phyloP scores from a whole-genome alignment of 1,284 basidiomycete genomes.

The Fomitopsis pinicola region DNA sequence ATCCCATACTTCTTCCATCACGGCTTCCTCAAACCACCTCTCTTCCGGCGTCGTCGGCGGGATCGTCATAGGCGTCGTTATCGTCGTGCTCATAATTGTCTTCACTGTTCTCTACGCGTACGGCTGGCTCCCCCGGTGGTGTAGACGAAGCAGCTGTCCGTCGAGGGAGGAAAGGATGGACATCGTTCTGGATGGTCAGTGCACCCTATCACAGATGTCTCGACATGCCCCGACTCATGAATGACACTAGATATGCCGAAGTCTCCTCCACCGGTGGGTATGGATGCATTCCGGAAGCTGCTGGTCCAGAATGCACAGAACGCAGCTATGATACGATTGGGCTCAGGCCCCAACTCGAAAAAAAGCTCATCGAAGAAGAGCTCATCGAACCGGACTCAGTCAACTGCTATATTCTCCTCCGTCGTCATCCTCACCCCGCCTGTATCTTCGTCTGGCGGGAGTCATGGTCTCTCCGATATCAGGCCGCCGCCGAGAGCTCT shows the following conservation, averaged over 20 bases:
- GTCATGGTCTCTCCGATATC: background rate
- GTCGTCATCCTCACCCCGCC: conserved; percentile 9
- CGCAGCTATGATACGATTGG: background rate
- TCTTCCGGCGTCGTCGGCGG: background rate
- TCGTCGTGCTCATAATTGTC: background rate
- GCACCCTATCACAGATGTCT: background rate
- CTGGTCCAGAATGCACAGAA: background rate
- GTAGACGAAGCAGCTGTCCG: background rate
- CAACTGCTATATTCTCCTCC: conserved; percentile 8
- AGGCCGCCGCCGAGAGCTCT: too few relatives aligned
- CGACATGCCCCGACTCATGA: background rate
- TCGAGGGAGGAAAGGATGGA: background rate
- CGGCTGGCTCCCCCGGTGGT: background rate
- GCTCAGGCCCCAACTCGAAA: background rate
- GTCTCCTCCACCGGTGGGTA: background rate
- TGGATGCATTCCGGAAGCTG: conserved; percentile 4
- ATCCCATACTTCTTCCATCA: background rate
- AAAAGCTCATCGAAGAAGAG: background rate
- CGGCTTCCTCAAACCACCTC: background rate
- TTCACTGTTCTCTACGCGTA: background rate
- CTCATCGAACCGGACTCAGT: background rate
- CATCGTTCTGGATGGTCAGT: conserved; percentile 1
- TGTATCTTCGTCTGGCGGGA: conserved; percentile 2
- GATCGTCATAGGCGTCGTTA: background rate
- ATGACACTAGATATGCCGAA: background rate